Evolutionary conservation across 768 basidiomycete species (phyloP).

Genomic region (Amyloporia xantha): DNA sequence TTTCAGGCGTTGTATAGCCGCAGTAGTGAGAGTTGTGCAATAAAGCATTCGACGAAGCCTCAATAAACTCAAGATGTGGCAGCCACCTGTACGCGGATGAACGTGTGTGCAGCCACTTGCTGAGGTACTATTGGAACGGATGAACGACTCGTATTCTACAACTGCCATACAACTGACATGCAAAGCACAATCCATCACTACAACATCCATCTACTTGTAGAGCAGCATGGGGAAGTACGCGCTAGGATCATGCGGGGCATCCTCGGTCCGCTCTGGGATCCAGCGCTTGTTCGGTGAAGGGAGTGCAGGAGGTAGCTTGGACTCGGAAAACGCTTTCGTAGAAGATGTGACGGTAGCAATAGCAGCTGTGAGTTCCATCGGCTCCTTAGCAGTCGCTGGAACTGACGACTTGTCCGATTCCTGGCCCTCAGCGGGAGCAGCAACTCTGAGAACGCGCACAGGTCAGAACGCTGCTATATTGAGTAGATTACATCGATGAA

Average conservation of each 20-base stretch:
- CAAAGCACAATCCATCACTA: not conserved
- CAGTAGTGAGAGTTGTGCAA: too few species aligned
- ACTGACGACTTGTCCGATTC: conserved; percentile 33
- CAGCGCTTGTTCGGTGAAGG: conserved; percentile 66
- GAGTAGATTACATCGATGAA: not conserved
- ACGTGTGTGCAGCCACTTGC: too few species aligned
- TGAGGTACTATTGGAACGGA: too few species aligned
- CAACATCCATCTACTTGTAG: conserved; percentile 26
- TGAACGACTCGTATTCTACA: not conserved
- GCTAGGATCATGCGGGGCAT: conserved; percentile 78
- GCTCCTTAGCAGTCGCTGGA: conserved; percentile 36
- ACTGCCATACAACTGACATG: not conserved
- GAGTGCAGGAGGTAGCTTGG: conserved; percentile 68
- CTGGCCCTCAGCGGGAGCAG: conserved; percentile 40
- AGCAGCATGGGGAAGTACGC: conserved; percentile 82
- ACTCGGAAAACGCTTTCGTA: conserved; percentile 51
- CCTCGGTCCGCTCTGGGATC: conserved; percentile 61
- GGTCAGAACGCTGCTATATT: conserved; percentile 8
- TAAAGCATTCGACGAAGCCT: too few species aligned
- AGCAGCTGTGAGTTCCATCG: conserved; percentile 63
- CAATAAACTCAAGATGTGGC: too few species aligned
- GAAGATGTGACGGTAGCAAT: conserved; percentile 57
- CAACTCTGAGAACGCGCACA: conserved; percentile 34
- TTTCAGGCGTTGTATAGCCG: too few species aligned
- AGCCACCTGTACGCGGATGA: too few species aligned